Base-by-base conservation (phyloP, 148 eudicot species). In the Fagopyrum tataricum region DNA sequence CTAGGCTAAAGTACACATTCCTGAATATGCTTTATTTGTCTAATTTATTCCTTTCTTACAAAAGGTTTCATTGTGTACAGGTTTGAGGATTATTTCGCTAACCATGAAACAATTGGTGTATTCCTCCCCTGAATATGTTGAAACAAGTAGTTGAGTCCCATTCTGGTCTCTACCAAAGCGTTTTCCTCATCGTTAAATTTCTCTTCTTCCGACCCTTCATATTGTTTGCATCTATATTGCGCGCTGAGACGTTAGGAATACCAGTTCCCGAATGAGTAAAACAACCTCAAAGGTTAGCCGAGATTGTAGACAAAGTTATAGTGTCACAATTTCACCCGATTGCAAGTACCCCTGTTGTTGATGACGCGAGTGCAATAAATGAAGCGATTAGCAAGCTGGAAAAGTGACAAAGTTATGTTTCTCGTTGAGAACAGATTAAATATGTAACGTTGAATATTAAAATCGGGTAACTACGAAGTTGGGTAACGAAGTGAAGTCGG, bases 141-240 rank as follows among this genome's bases (percentile, higher is more conserved):
- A 80, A 46, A 93, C 97, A 53, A 93, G 97, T 81, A 89, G 86
- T 44, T 97, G 98, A 44, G 88, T 89, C 55, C 97, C 95, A 67
- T 93, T 93, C 76, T 93, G 98, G 98, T 93, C 98, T 20, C 95
- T 97, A 66, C 95, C 98, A 0, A 93, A 93, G 82, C 88, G 96
- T 42, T 93, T 88, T 70, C 98, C 98, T 69, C 86, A 77, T 42
- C 98, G 2, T 61, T 93, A 81, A 85, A 82, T 76, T 85, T 91
- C 76, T 89, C 92, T 24, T 37, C 85, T 37, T 53, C 84, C 53
- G 98, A 93, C 77, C 72, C 70, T 93, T 72, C 41, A 73, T 89
- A 64, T 72, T 88, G 90, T 77, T 95, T 74, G 89, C 80, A 23
- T 85, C 98, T 7, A 81, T 89, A 64, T 77, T 93, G 62, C 89